phyloP scores from a whole-genome alignment of 2,329 filamentous ascomycete genomes.

The Leptographium radiaticola region DNA sequence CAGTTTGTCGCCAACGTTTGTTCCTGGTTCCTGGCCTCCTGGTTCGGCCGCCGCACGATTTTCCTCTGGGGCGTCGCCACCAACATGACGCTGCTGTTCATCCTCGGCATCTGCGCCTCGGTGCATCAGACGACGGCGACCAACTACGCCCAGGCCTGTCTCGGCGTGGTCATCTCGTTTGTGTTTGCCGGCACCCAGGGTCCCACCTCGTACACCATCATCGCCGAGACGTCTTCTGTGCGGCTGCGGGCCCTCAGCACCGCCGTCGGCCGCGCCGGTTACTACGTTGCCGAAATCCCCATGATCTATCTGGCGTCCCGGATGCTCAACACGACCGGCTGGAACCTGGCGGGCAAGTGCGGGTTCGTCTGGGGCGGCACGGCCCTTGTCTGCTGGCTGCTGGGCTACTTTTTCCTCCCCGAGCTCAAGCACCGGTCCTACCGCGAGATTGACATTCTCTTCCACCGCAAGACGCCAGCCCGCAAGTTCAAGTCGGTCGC shows the following conservation, averaged over 20 bases:
- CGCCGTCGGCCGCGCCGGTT: constrained; percentile 16
- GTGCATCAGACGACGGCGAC: constrained; percentile 16
- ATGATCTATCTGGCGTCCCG: constrained; percentile 18
- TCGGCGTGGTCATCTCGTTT: constrained; percentile 22
- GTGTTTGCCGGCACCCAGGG: constrained; percentile 42
- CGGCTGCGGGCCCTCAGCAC: constrained; percentile 20
- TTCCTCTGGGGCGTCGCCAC: constrained; percentile 9
- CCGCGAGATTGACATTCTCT: constrained; percentile 50
- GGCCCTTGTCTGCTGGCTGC: constrained; percentile 37
- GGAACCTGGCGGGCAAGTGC: constrained; percentile 37
- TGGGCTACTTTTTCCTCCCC: constrained; percentile 35
- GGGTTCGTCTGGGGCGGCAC: constrained; percentile 49
- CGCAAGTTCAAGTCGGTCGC: constrained; percentile 42
- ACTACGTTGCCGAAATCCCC: constrained; percentile 17
- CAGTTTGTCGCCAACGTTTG: constrained; percentile 50
- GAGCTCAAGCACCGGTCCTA: constrained; percentile 46
- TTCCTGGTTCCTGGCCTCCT: constrained; percentile 51
- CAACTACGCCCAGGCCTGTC: constrained; percentile 15
- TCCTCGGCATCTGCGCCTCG: constrained; percentile 23
- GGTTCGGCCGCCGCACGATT: constrained; percentile 10
- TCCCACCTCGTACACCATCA: constrained; percentile 28
- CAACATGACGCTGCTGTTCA: constrained; percentile 10
- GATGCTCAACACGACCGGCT: constrained; percentile 23
- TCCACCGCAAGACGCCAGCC: constrained; percentile 38
- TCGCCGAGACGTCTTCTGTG: constrained; percentile 25